A percentile compares a stretch with the other conserved stretches of the same genome.
These are phyloP conservation scores for Lentinula edodes DNA, from an alignment of 768 basidiomycete species.

Conservation along the genomic window DNA sequence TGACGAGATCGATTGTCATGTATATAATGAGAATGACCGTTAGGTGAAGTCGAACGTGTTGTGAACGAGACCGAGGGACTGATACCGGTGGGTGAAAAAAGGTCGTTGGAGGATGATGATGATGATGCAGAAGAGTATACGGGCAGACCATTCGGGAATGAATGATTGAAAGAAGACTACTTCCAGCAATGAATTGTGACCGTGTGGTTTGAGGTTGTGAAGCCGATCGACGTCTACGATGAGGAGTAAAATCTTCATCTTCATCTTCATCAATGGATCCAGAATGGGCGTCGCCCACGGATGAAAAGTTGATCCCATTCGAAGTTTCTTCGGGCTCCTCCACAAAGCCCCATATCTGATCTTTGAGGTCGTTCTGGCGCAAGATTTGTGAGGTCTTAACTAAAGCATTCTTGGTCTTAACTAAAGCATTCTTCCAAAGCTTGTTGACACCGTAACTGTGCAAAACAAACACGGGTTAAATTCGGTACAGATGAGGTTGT, in stretches of 20 bases:
- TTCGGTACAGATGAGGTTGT: not conserved
- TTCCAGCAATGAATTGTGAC: not conserved
- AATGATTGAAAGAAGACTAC: not conserved
- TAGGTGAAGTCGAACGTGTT: not conserved
- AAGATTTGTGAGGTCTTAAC: constrained; percentile 54
- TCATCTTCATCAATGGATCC: constrained; percentile 1
- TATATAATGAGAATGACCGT: not conserved
- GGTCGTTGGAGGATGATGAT: constrained; percentile 6
- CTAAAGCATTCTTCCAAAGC: constrained; percentile 47
- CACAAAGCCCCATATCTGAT: constrained; percentile 45
- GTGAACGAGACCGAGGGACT: not conserved
- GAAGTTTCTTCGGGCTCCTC: constrained; percentile 17
- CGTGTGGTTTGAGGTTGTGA: constrained; percentile 3
- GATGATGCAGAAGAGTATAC: constrained; percentile 6
- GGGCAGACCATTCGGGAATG: not conserved
- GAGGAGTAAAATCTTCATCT: constrained; percentile 7
- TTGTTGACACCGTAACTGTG: constrained; percentile 43
- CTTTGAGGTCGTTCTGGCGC: constrained; percentile 51
- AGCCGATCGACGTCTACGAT: constrained; percentile 11
- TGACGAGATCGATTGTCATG: not conserved
- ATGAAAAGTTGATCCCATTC: not conserved
- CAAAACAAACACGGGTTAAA: not conserved
- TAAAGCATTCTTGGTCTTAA: no score
- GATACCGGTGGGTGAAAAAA: not conserved
- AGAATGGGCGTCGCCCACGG: constrained; percentile 20